These are phyloP conservation scores for Bidens hawaiensis DNA, from an alignment of 140 eudicot genomes.

Conservation along the genomic window DNA sequence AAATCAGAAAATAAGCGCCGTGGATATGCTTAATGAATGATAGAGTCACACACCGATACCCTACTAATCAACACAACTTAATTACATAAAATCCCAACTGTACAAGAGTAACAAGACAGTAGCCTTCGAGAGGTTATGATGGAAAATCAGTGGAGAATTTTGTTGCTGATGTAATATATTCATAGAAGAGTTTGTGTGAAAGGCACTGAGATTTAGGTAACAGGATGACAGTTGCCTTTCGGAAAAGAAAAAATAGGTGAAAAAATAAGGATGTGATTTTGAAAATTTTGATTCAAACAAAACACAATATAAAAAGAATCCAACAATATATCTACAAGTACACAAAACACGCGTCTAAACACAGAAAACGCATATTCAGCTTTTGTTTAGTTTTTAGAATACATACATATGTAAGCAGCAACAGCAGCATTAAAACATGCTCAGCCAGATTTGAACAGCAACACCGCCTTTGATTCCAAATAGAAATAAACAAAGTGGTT, in stretches of 20 bases:
- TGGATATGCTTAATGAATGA: too few relatives aligned
- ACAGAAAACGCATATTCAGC: not conserved
- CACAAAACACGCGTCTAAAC: not conserved
- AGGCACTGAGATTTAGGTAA: too few relatives aligned
- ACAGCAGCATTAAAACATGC: not conserved
- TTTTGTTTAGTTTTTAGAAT: not conserved
- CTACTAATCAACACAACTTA: too few relatives aligned
- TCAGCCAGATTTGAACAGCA: conserved; percentile 79
- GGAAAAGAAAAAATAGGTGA: not conserved
- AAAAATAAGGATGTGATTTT: not conserved
- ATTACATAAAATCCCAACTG: too few relatives aligned
- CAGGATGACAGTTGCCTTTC: not conserved
- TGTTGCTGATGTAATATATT: too few relatives aligned
- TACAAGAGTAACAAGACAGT: too few relatives aligned
- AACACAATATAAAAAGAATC: not conserved
- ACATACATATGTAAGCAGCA: conserved; percentile 6
- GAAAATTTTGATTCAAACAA: not conserved
- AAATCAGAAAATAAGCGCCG: too few relatives aligned
- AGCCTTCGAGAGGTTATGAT: too few relatives aligned
- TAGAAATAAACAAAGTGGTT: conserved; percentile 88
- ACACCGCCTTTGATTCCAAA: conserved; percentile 68
- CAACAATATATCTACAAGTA: conserved; percentile 6
- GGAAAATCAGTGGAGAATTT: too few relatives aligned
- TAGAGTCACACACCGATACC: too few relatives aligned
- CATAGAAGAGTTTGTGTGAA: too few relatives aligned